Percentiles rank a stretch among this genome's conserved stretches.
Conservation (phyloP, 805 yeast species). For the Brettanomyces bruxellensis region DNA sequence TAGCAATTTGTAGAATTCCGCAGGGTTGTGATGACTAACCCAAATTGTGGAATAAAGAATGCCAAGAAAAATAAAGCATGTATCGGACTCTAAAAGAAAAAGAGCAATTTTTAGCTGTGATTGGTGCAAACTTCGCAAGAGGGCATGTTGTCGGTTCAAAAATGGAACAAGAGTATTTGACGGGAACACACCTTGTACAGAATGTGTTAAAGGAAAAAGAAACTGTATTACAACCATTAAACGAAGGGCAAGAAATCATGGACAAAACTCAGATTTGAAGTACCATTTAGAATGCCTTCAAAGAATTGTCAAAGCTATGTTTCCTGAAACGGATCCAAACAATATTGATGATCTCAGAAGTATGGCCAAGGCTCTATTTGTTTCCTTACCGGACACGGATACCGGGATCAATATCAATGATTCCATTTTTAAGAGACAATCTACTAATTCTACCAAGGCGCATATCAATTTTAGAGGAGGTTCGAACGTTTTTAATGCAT, state of each 20-base stretch:
- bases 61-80: no score
- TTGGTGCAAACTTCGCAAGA: slow-evolving; percentile 27
- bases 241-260: slow-evolving; percentile 25
- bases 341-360: slow-evolving; percentile 26
- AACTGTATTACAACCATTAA: slow-evolving; percentile 24
- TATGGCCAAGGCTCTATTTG: slow-evolving; percentile 15
- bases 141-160: slow-evolving; percentile 23
- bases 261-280: slow-evolving; percentile 25
- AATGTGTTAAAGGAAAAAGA: slow-evolving; percentile 17
- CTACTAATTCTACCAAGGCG: slow-evolving; percentile 5
- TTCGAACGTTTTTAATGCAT: slow-evolving; percentile 8
- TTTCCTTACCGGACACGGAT: slow-evolving; percentile 13
- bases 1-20: no score
- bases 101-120: slow-evolving; percentile 29
- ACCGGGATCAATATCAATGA: background rate
- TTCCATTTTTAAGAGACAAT: background rate
- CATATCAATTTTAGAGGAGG: slow-evolving; percentile 10
- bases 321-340: slow-evolving; percentile 28
- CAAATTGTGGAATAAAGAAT: background rate
- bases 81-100: slow-evolving; percentile 8
- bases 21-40: background rate
- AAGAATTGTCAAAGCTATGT: slow-evolving; percentile 23
- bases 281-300: slow-evolving; percentile 27
- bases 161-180: slow-evolving; percentile 15
- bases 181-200: slow-evolving; percentile 19